These are phyloP conservation scores for Stephania yunnanensis DNA, from an alignment of 164 flowering plant genomes.

Conservation along the genomic window DNA sequence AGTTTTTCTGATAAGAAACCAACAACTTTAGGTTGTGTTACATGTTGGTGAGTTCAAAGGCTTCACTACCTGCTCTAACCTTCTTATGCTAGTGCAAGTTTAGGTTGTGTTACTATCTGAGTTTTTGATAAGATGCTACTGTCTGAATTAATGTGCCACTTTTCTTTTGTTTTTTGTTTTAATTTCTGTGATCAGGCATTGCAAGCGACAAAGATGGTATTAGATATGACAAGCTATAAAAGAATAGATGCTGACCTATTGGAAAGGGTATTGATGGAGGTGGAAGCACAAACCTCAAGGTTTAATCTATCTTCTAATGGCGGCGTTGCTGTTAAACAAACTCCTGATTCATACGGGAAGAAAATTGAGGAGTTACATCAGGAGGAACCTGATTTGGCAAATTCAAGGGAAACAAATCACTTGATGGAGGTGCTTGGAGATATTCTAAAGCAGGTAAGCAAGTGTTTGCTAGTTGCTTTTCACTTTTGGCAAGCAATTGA, in stretches of 20 bases:
- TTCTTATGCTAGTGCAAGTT: neutral
- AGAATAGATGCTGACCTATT: slow-evolving; percentile 56
- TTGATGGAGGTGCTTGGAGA: slow-evolving; percentile 62
- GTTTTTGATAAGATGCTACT: neutral
- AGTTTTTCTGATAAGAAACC: no score
- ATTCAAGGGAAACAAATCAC: slow-evolving; percentile 45
- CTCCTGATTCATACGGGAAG: slow-evolving; percentile 10
- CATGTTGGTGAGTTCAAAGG: no score
- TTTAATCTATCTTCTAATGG: slow-evolving; percentile 8
- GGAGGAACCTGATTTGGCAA: slow-evolving; percentile 19
- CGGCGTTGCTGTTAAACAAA: slow-evolving; percentile 1
- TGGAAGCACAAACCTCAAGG: slow-evolving; percentile 43
- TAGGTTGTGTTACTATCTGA: neutral
- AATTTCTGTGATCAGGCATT: slow-evolving; percentile 42
- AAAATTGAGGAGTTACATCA: slow-evolving; percentile 10
- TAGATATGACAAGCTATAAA: slow-evolving; percentile 53
- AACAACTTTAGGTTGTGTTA: no score
- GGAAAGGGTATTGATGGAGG: slow-evolving; percentile 49
- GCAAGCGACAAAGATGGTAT: slow-evolving; percentile 68
- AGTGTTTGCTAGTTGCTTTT: neutral
- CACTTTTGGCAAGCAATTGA: neutral
- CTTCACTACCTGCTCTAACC: neutral
- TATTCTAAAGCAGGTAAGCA: slow-evolving; percentile 54
- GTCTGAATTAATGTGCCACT: neutral
- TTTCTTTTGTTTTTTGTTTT: neutral